A percentile compares a stretch with the other conserved stretches of the same genome.
phyloP scores from a whole-genome alignment of 108 stramenopile genomes.

The Cyclotella cryptica region DNA sequence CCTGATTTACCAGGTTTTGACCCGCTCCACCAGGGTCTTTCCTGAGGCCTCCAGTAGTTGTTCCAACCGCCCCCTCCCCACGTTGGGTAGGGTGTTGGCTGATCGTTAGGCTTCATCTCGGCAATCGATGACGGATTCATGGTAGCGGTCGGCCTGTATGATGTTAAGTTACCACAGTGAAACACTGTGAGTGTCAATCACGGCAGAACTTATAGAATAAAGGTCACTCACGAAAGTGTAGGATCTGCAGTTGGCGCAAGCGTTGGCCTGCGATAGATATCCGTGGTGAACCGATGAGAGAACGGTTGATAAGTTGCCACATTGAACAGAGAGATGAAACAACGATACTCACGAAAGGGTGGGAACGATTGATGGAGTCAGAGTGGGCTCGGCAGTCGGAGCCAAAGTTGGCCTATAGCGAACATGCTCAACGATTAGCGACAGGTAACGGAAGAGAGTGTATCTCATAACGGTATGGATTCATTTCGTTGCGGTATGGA shows the following conservation, averaged over 20 bases:
- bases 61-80: not conserved
- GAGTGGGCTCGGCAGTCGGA: not conserved
- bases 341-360: not conserved
- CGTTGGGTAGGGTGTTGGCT: not conserved
- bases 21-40: not conserved
- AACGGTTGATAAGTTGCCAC: too few relatives aligned
- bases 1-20: not conserved
- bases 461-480: too few relatives aligned
- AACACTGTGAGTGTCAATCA: too few relatives aligned
- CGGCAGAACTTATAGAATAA: not conserved
- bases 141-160: not conserved
- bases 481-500: too few relatives aligned
- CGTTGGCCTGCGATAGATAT: not conserved
- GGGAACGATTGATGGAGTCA: constrained; percentile 1
- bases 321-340: too few relatives aligned
- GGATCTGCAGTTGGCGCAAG: not conserved
- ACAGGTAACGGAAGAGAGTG: too few relatives aligned
- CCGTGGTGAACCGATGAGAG: too few relatives aligned
- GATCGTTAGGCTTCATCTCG: not conserved
- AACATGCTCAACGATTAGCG: not conserved
- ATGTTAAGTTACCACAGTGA: not conserved
- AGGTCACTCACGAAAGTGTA: not conserved
- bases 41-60: not conserved
- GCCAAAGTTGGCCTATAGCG: not conserved
- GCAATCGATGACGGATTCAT: too few relatives aligned